Percentiles rank a stretch among this genome's conserved stretches.
Evolutionary conservation across 2,329 filamentous ascomycete species (phyloP).

Genomic region (Nemania diffusa): DNA sequence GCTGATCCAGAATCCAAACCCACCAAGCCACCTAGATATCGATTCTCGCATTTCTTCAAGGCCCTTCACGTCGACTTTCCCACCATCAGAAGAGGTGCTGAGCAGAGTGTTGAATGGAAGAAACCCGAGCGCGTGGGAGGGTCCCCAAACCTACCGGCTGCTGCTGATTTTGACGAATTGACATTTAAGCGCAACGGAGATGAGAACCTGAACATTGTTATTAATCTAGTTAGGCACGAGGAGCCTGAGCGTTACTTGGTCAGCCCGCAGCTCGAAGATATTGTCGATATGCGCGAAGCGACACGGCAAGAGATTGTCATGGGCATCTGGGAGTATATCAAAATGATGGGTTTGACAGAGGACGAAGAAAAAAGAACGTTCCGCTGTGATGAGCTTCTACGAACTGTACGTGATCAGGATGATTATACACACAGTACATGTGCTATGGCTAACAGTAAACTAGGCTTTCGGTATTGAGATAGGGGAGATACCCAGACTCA

Average conservation of each 20-base stretch:
- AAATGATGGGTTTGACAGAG: constrained; percentile 85
- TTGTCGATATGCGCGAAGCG: constrained; percentile 87
- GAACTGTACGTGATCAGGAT: constrained; percentile 66
- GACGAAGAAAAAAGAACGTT: constrained; percentile 95
- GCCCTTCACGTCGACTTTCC: constrained; percentile 81
- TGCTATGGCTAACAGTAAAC: constrained; percentile 41
- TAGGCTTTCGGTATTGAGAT: constrained; percentile 77
- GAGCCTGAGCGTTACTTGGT: constrained; percentile 85
- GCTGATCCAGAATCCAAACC: constrained; percentile 49
- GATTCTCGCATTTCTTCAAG: constrained; percentile 84
- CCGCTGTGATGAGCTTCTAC: constrained; percentile 85
- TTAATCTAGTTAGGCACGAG: constrained; percentile 87
- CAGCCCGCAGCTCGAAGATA: constrained; percentile 80
- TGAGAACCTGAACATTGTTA: constrained; percentile 89
- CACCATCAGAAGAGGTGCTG: constrained; percentile 65
- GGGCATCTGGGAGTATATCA: constrained; percentile 95
- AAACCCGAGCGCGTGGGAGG: constrained; percentile 72
- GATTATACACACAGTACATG: background rate
- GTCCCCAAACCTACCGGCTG: constrained; percentile 66
- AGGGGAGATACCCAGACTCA: constrained; percentile 87
- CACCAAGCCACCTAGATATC: constrained; percentile 58
- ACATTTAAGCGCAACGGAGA: constrained; percentile 93
- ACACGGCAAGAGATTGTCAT: constrained; percentile 89
- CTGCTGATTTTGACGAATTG: constrained; percentile 86
- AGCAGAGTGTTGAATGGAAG: constrained; percentile 82